These are phyloP conservation scores for Perilla frutescens DNA, from an alignment of 257 asterid genomes.

Conservation along the genomic window DNA sequence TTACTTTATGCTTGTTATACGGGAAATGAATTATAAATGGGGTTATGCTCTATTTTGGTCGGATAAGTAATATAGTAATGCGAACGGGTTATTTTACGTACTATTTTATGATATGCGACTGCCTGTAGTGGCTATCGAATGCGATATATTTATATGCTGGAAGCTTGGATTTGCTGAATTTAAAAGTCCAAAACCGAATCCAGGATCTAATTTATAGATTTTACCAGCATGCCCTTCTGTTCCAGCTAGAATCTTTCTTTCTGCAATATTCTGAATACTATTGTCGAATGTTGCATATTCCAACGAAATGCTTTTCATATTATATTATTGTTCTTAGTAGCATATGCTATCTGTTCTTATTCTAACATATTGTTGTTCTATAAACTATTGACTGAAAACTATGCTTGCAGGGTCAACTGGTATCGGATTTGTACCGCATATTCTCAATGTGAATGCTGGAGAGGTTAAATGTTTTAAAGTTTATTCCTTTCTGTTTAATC, in stretches of 20 bases:
- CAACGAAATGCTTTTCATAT: background rate
- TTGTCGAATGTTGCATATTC: background rate
- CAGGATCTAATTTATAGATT: slow-evolving; percentile 21
- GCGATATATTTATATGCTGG: slow-evolving; percentile 7
- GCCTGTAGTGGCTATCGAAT: slow-evolving; percentile 3
- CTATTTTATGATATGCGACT: slow-evolving; percentile 23
- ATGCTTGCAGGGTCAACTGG: slow-evolving; percentile 57
- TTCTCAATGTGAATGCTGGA: slow-evolving; percentile 52
- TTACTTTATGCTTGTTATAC: slow-evolving; percentile 26
- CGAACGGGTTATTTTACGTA: slow-evolving; percentile 9
- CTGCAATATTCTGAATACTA: slow-evolving; percentile 17
- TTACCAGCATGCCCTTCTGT: slow-evolving; percentile 40
- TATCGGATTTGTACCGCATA: slow-evolving; percentile 50
- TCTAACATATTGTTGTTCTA: background rate
- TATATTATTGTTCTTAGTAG: background rate
- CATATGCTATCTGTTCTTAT: slow-evolving; percentile 19
- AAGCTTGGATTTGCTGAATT: slow-evolving; percentile 36
- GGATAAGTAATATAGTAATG: slow-evolving; percentile 34
- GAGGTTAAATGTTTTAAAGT: slow-evolving; percentile 45
- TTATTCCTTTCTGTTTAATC: slow-evolving; percentile 6
- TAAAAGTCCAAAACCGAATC: slow-evolving; percentile 16
- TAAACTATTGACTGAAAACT: slow-evolving; percentile 21
- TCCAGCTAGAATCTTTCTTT: slow-evolving; percentile 21
- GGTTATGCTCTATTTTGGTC: slow-evolving; percentile 12
- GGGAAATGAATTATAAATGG: slow-evolving; percentile 28